Base-by-base conservation (phyloP, 371 early-diverging fungal genomes). In the Syncephalastrum racemosum region DNA sequence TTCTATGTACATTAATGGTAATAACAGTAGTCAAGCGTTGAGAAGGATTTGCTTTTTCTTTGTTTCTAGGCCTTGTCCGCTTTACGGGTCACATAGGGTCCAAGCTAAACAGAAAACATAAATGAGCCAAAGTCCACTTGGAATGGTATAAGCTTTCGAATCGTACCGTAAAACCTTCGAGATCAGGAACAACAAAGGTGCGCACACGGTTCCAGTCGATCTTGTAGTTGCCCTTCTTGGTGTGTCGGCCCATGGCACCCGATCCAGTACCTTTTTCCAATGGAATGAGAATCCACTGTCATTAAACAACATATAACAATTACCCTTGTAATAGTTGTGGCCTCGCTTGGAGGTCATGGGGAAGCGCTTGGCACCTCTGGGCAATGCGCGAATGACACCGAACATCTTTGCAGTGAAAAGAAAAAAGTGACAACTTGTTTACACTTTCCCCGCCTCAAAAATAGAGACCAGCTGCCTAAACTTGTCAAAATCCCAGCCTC, bases 181-280 rank as follows among this genome's bases (percentile, higher is more conserved):
- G 62, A 62, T 90, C 89, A 41, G 92, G 92, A 14, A 92, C 90
- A 45, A 88, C 88, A 66, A 84, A 92, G 4, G 88, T 86, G 59
- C 92, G 83, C 40, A 92, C 91, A 60, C 84, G 88, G 61, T 79
- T 72, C 75, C 82, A 82, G 50, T 90, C 87, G 52, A 92, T 71
- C 18, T 81, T 65, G 62, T 91, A 92, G 27, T 85, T 85, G 57
- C 88, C 91, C 40, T 81, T 79, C 67, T 89, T 91, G 19, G 90
- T 91, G 54, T 91, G 91, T 65, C 86, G 81, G 69, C 92, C 92
- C 86, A 88, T 90, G 49, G 91, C 82, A 62, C 92, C 92, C 43
- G 85, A 81, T 51, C 91, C 84, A 59, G 88, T 92, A 68, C 91
- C 90, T 90, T 31, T 20, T 20, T 25, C 12, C 44, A 44, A 12